Evolutionary conservation across 116 monocot species (phyloP), one percentile per base, ranked within the genome.

Genomic region (Trichopus zeylanicus): DNA sequence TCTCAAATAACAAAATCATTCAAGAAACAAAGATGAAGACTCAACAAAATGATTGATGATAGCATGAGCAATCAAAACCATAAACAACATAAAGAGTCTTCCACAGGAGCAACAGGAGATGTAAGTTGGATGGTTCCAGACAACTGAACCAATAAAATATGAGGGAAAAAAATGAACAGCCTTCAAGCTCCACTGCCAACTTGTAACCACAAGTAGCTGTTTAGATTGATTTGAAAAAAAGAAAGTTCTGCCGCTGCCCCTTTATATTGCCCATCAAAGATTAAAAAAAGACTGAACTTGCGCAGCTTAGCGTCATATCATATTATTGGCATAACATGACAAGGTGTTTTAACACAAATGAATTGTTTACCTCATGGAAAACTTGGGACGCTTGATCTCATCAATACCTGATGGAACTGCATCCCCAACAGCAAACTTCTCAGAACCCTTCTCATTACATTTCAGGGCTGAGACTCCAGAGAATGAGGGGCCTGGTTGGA

Each of bases 401-500:
- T 49, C 23, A 35, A 35, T 5, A 35, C 10, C 10, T 35, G 10
- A 5, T 10, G 10, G 10, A 10, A 6, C 34, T 10, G 52, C 64
- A 48, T 12, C 61, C 59, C 57, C 53, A 16, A 53, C 64, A 51
- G 59, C 53, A 48, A 62, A 51, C 66, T 42, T 57, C 38, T 56
- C 71, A 66, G 57, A 39, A 57, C 15, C 62, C 35, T 29, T 69
- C 57, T 74, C 78, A 70, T 71, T 68, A 81, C 53, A 62, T 52
- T 24, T 78, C 30, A 63, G 38, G 53, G 26, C 67, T 37, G 65
- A 29, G 57, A 56, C 20, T 33, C 72, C 60, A 56, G 27, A 55
- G 25, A 62, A 78, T 52, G 81, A 73, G 48, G 70, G 69, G 27
- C 61, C 78, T 76, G 76, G 58, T 70, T 73, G 63, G 64, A 19